Evolutionary conservation across 768 basidiomycete species (phyloP), one percentile per base, ranked within the genome.

Genomic region (Boletus speciosus): DNA sequence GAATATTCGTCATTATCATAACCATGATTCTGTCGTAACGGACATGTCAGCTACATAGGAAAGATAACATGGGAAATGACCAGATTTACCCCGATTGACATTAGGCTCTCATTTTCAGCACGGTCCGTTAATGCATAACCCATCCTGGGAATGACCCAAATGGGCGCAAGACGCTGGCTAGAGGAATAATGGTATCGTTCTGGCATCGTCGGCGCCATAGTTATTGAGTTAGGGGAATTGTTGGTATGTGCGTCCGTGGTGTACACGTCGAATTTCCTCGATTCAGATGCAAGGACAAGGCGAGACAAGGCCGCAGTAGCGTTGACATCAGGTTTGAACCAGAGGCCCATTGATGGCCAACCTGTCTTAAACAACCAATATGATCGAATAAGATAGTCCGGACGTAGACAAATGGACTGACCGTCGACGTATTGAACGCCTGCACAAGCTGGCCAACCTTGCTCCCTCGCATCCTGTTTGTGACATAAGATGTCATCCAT

Each of bases 281-380:
- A 57, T 23, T 51, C 44, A 31, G 84, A 76, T 10, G 84, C 82
- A 5, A 73, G 67, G 16, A 75, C 58, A 27, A 94, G 75, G 23
- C 75, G 62, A 16, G 79, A 71, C 21, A 88, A 70, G 57, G 84
- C 80, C 40, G 76, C 72, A 7, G 81, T 72, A 8, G 68, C 68
- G 65, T 93, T 86, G 3, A 77, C 73, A n/a, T 70, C 70, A 1
- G 76, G 58, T n/a, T 74, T 64, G 72, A 95, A 92, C 42, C 92
- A 81, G 43, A 95, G 68, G 1, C 93, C 93, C 79, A 90, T 87
- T 0, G 86, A 81, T 14, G 91, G 93, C 91, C 91, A 93, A 29
- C 93, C 83, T 82, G 64, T 90, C 86, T 43, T 25, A 23, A 43
- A 41, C 10, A 14, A 32, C 25, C 35, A 37, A 43, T 29, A 27